phyloP scores from a whole-genome alignment of 805 yeast genomes.

The Zygoascus bituminiphila region DNA sequence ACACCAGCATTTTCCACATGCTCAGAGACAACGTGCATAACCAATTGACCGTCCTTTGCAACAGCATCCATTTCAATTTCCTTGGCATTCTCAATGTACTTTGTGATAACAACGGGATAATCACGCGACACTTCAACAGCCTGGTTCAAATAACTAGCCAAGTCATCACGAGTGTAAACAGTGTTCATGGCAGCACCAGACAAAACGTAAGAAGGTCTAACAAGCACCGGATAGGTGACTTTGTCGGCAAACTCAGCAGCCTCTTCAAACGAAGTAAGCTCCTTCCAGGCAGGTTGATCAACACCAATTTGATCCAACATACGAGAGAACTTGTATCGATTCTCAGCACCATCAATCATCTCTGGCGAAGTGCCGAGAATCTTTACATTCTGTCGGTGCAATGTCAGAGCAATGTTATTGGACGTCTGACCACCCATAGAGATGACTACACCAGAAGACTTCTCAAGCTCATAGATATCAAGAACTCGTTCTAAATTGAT shows the following conservation, averaged over 20 bases:
- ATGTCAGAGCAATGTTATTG: constrained; percentile 86
- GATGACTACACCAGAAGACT: constrained; percentile 83
- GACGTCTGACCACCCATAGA: constrained; percentile 99
- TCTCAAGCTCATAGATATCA: constrained; percentile 90
- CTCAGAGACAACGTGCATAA: constrained; percentile 96
- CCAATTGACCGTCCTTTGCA: constrained; percentile 86
- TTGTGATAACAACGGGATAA: constrained; percentile 95
- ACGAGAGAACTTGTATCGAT: constrained; percentile 94
- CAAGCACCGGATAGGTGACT: constrained; percentile 90
- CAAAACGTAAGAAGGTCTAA: constrained; percentile 93
- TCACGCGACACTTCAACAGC: constrained; percentile 98
- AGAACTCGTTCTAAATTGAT: constrained; percentile 88
- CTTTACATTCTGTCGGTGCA: constrained; percentile 91
- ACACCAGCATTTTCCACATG: constrained; percentile 99
- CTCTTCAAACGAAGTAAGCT: constrained; percentile 83
- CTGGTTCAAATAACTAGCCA: constrained; percentile 78
- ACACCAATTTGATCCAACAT: constrained; percentile 95
- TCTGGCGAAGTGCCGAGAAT: constrained; percentile 96
- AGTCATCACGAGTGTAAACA: constrained; percentile 80
- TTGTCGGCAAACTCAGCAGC: constrained; percentile 88
- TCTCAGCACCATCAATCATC: constrained; percentile 97
- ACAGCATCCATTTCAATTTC: constrained; percentile 99
- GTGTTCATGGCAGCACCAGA: constrained; percentile 99
- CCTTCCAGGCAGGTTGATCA: constrained; percentile 99
- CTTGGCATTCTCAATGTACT: constrained; percentile 92